Evolutionary conservation across 1,139 yeast genomes (phyloP), one percentile per base, ranked within the genome.

Genomic region (Candida tetrigidarum): DNA sequence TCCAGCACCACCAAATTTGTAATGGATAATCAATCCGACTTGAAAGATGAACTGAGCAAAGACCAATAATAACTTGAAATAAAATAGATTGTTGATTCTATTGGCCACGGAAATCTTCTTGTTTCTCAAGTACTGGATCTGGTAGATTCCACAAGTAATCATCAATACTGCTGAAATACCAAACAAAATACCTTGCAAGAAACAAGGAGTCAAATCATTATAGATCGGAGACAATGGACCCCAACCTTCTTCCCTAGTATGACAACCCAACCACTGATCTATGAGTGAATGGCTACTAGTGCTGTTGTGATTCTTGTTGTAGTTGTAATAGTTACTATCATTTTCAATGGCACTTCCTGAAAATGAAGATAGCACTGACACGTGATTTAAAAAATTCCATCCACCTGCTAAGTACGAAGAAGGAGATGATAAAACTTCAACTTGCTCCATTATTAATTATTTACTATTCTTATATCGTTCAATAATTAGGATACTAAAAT

Each of bases 191-290:
- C 96, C 97, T 55, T 86, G 89, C 34, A 86, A 71, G 58, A 92
- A 84, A 58, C 98, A 92, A 2, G 93, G 87, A 0, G 97, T 83
- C 47, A 90, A 76, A 57, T 86, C 96, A 40, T 80, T 80, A 55
- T 81, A 80, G 6, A 54, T 44, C 35, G 73, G 43, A 75, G 86
- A 69, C 8, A 87, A 63, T 0, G 95, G 89, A 1, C 88, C 87
- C 84, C 91, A 87, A 2, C 96, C 96, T 51, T 84, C 90, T 15
- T 40, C 43, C 20, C 43, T 33, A n/a, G 49, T 35, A 28, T 54
- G 54, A 39, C 63, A 58, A 18, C 39, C 36, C 6, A 55, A 46
- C 55, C 58, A 52, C 47, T 43, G 42, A 32, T 19, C 36, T 19
- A 32, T 25, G 23, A 12, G 35, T 3, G 39, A 14, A n/a, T 38